A percentile compares a stretch with the other conserved stretches of the same genome.
Evolutionary conservation across 2,329 filamentous ascomycete species (phyloP).

Genomic region (Pyrenophora seminiperda): DNA sequence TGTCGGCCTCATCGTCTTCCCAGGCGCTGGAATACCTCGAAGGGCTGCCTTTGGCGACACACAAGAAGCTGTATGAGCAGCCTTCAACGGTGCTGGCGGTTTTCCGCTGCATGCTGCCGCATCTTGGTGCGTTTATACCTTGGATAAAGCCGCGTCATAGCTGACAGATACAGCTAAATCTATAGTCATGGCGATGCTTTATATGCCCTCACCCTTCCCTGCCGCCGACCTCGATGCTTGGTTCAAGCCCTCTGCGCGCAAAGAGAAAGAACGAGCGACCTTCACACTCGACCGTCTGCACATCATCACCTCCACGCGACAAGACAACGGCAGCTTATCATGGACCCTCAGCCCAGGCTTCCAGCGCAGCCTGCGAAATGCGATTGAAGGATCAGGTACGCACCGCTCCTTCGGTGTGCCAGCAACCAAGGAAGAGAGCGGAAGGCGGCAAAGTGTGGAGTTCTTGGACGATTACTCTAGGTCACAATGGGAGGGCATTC

Average conservation of each 20-base stretch:
- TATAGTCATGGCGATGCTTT: slow-evolving; percentile 93
- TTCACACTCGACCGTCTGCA: slow-evolving; percentile 83
- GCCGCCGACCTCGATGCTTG: slow-evolving; percentile 83
- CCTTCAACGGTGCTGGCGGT: slow-evolving; percentile 94
- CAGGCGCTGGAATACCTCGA: slow-evolving; percentile 88
- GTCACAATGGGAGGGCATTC: slow-evolving; percentile 90
- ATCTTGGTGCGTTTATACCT: slow-evolving; percentile 66
- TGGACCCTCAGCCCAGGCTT: slow-evolving; percentile 83
- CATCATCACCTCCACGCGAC: slow-evolving; percentile 69
- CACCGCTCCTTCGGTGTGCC: slow-evolving; percentile 92
- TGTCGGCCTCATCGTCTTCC: slow-evolving; percentile 60
- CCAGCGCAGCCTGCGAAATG: slow-evolving; percentile 78
- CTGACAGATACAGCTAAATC: slow-evolving; percentile 72
- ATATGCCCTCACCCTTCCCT: slow-evolving; percentile 80
- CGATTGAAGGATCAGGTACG: slow-evolving; percentile 82
- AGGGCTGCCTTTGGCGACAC: slow-evolving; percentile 85
- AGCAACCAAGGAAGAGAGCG: slow-evolving; percentile 65
- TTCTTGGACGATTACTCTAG: slow-evolving; percentile 86
- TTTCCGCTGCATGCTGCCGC: slow-evolving; percentile 94
- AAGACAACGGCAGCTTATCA: slow-evolving; percentile 66
- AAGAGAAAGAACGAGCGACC: slow-evolving; percentile 82
- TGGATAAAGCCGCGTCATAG: neutral
- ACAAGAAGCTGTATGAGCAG: slow-evolving; percentile 91
- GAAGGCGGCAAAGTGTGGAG: slow-evolving; percentile 68
- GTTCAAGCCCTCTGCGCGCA: slow-evolving; percentile 73